A percentile compares a stretch with the other conserved stretches of the same genome.
These are phyloP conservation scores for Sindora glabra DNA, from an alignment of 306 rosid genomes.

Conservation along the genomic window DNA sequence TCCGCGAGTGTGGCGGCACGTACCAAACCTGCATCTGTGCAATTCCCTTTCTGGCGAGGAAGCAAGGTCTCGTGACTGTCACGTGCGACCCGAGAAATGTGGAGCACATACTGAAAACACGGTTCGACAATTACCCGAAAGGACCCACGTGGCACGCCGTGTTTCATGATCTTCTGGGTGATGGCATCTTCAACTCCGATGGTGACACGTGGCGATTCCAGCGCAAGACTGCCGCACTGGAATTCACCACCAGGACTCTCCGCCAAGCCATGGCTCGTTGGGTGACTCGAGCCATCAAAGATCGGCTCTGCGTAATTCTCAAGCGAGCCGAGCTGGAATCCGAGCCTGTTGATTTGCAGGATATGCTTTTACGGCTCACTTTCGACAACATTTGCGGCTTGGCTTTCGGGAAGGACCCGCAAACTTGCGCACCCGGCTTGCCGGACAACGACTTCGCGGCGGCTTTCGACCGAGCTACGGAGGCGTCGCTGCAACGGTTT, in stretches of 20 bases:
- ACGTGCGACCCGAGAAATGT: slow-evolving; percentile 88
- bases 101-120: slow-evolving; percentile 77
- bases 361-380: slow-evolving; percentile 70
- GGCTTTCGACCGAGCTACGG: slow-evolving; percentile 83
- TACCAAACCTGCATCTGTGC: slow-evolving; percentile 98
- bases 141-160: slow-evolving; percentile 96
- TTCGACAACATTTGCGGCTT: slow-evolving; percentile 89
- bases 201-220: slow-evolving; percentile 96
- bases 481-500: slow-evolving; percentile 76
- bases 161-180: slow-evolving; percentile 79
- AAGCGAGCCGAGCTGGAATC: slow-evolving; percentile 34
- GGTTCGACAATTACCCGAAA: slow-evolving; percentile 86
- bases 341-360: slow-evolving; percentile 62
- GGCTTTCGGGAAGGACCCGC: slow-evolving; percentile 75
- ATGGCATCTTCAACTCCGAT: slow-evolving; percentile 85
- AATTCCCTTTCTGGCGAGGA: slow-evolving; percentile 65
- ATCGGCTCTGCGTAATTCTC: slow-evolving; percentile 53
- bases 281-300: slow-evolving; percentile 86
- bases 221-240: slow-evolving; percentile 84
- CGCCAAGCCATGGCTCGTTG: slow-evolving; percentile 98
- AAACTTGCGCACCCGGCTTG: slow-evolving; percentile 50
- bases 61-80: slow-evolving; percentile 97
- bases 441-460: slow-evolving; percentile 57
- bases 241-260: slow-evolving; percentile 74
- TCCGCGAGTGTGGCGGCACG: slow-evolving; percentile 91